Evolutionary conservation across 345 rosid genomes (phyloP), one percentile per base, ranked within the genome.

Genomic region (Noccaea caerulescens): DNA sequence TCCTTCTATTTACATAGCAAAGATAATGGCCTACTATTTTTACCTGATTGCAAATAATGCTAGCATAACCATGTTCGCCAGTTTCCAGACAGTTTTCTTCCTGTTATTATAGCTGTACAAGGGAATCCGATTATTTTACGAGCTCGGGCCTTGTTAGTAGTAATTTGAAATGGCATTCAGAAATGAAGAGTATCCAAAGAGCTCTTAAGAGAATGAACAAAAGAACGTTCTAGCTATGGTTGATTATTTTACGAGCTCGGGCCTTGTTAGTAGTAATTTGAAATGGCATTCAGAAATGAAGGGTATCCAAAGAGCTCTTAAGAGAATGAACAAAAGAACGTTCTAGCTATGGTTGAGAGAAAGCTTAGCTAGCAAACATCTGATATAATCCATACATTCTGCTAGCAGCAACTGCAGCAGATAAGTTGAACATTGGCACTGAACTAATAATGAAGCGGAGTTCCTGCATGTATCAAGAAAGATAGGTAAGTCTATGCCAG

Each of bases 401-500:
- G 85, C 81, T 88, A 54, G 92, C 97, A 76, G 92, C 87, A 81
- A 89, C 83, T 66, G 98, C 97, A 2, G 98, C 99, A 23, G 91
- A 84, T 70, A 94, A 84, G 87, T 94, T 94, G 81, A 94, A 81
- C 77, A 94, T 82, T 66, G 99, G 99, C 83, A 94, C 84, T 51
- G 98, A 81, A 75, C 88, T 85, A 79, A 94, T 88, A 60, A 94
- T 89, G 75, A 94, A 94, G 33, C 99, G 93, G 33, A 89, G 99
- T 81, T 94, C 99, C 98, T 94, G 86, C 84, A 77, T 60, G 66
- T 14, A 73, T 56, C 63, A 71, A 59, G 53, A 25, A 58, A 39
- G 10, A 44, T 16, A 67, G n/a, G 53, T 53, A 43, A 34, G 8
- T 30, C 36, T 23, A 47, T 14, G 38, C 45, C 44, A 42, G 14